Conservation (phyloP, 1,284 basidiomycete genomes). For the Macrocystidia cucumis region DNA sequence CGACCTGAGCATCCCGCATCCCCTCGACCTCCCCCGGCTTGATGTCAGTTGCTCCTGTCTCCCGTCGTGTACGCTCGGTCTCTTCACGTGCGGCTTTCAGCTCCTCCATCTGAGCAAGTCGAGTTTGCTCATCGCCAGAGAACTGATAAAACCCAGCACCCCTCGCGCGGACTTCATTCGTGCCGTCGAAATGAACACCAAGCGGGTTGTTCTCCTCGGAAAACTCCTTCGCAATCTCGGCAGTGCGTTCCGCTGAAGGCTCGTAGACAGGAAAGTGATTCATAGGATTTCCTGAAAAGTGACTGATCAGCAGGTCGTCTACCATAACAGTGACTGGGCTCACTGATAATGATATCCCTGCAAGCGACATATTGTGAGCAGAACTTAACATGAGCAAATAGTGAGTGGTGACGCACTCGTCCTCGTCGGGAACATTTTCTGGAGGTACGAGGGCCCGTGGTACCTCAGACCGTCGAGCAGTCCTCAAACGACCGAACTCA, state of each 20-base stretch:
- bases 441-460: slow-evolving; percentile 52
- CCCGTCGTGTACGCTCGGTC: slow-evolving; percentile 59
- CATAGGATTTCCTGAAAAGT: slow-evolving; percentile 57
- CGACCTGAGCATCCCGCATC: slow-evolving; percentile 34
- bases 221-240: slow-evolving; percentile 67
- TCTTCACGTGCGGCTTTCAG: slow-evolving; percentile 60
- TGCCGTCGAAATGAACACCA: slow-evolving; percentile 76
- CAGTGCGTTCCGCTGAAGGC: slow-evolving; percentile 72
- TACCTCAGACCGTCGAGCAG: slow-evolving; percentile 64
- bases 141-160: slow-evolving; percentile 91
- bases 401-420: slow-evolving; percentile 37
- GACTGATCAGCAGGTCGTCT: slow-evolving; percentile 4
- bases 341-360: slow-evolving; percentile 56
- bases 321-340: slow-evolving; percentile 32
- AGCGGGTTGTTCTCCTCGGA: slow-evolving; percentile 72
- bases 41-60: slow-evolving; percentile 50
- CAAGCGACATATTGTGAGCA: slow-evolving; percentile 5
- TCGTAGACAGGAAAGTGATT: slow-evolving; percentile 84
- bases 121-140: slow-evolving; percentile 71
- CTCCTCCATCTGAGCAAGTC: slow-evolving; percentile 74
- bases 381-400: slow-evolving; percentile 7
- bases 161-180: slow-evolving; percentile 75
- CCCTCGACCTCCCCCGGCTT: slow-evolving; percentile 61
- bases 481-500: slow-evolving; percentile 76
- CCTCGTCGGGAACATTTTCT: slow-evolving; percentile 35